A percentile compares a stretch with the other conserved stretches of the same genome.
These are phyloP conservation scores for Arabidopsis hybrid DNA, from an alignment of 441 rosid species.

Conservation along the genomic window DNA sequence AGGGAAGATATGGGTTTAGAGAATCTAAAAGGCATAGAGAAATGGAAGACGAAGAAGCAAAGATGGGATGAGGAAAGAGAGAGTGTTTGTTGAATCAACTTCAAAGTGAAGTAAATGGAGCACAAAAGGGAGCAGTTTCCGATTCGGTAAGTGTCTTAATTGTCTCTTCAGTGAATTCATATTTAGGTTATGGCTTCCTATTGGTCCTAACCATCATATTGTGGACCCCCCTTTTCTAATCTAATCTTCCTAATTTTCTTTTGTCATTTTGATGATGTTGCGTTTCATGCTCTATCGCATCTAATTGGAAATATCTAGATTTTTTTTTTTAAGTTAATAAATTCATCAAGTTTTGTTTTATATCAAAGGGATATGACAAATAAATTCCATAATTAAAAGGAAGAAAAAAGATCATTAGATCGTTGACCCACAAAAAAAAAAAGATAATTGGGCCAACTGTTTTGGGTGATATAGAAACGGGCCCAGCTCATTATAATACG, in stretches of 20 bases:
- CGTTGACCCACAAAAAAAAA: no score
- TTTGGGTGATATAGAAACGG: no score
- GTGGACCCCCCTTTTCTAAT: slow-evolving; percentile 16
- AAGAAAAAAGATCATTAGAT: no score
- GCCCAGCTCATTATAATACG: no score
- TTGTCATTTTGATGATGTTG: no score
- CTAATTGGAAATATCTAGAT: no score
- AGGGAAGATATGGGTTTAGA: neutral
- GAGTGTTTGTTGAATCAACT: neutral
- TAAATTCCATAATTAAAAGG: no score
- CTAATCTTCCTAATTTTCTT: neutral
- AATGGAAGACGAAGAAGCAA: slow-evolving; percentile 39
- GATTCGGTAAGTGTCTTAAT: slow-evolving; percentile 39
- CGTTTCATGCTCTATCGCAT: no score
- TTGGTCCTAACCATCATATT: slow-evolving; percentile 27
- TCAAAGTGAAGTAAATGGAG: slow-evolving; percentile 32
- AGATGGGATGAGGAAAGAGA: neutral
- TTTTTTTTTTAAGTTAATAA: no score
- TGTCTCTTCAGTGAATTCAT: neutral
- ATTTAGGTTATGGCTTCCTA: slow-evolving; percentile 8
- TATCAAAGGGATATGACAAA: no score
- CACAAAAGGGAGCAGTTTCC: slow-evolving; percentile 4
- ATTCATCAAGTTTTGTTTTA: no score
- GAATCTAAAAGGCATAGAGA: slow-evolving; percentile 31
- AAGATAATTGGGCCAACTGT: no score